Percentiles rank a stretch among this genome's conserved stretches.
Conservation (phyloP, 2,329 filamentous ascomycete genomes). For the Orbilia javanica region DNA sequence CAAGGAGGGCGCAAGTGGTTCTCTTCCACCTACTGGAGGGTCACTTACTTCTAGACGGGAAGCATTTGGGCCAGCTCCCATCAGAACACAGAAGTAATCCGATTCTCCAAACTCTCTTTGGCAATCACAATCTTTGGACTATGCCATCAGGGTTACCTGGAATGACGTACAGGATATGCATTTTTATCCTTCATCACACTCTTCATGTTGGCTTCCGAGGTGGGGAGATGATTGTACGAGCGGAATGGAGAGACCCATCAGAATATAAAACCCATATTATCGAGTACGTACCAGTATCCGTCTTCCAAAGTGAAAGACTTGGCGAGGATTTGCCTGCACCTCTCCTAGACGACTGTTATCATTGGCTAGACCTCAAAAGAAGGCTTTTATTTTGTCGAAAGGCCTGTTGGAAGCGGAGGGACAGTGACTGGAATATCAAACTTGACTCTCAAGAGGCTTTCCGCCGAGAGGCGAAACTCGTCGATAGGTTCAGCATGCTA, state of each 20-base stretch:
- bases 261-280: too few relatives aligned
- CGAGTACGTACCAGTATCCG: conserved; percentile 64
- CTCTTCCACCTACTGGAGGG: conserved; percentile 68
- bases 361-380: conserved; percentile 72
- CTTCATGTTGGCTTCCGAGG: conserved; percentile 71
- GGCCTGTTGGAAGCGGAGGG: conserved; percentile 62
- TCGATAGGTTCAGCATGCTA: conserved; percentile 68
- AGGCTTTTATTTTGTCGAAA: conserved; percentile 68
- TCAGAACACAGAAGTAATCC: conserved; percentile 67
- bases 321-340: conserved; percentile 68
- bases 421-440: conserved; percentile 66
- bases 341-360: conserved; percentile 70
- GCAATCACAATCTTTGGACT: conserved; percentile 69
- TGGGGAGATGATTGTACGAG: conserved; percentile 67
- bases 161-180: conserved; percentile 70
- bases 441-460: conserved; percentile 61
- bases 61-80: conserved; percentile 70
- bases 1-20: conserved; percentile 51
- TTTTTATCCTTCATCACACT: too few relatives aligned
- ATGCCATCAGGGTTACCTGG: conserved; percentile 69
- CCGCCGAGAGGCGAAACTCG: conserved; percentile 64
- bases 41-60: conserved; percentile 68
- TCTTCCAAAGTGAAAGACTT: conserved; percentile 61
- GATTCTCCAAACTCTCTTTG: conserved; percentile 70
- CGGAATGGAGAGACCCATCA: conserved; percentile 61